Base-by-base conservation (phyloP, 176 grass and related monocot genomes). In the Oropetium thomaeum region DNA sequence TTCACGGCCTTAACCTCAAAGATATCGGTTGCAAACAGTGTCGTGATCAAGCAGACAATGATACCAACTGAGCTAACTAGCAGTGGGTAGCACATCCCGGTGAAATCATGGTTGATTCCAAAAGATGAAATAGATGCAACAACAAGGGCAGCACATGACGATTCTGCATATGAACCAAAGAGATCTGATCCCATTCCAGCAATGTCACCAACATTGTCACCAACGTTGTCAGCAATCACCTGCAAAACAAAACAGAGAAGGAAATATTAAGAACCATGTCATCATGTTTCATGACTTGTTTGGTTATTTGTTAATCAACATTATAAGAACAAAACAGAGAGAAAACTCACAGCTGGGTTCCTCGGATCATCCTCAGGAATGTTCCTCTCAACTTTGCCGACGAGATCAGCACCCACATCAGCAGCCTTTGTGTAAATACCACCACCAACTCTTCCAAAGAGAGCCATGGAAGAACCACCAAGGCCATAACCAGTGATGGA, bases 351-450 rank as follows among this genome's bases (percentile, higher is more conserved):
- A 89, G 92, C 89, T 73, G 92, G 92, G 43, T 96, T 96, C 84
- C 92, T 96, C 25, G 92, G 92, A 60, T 96, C 92, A 73, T 96
- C 92, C 76, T 96, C 92, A 54, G 92, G 92, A 58, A 96, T 96
- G 83, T 96, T 92, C 86, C 89, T 92, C 14, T 96, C 92, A 37
- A 96, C 77, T 71, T 96, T 96, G 25, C 92, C 92, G 82, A 96
- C 92, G 87, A 96, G 92, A 63, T 96, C 89, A 67, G 92, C 92
- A 69, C 92, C 92, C 62, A 96, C 92, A 87, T 96, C 92, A 80
- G 92, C 92, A 68, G 92, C 92, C 89, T 96, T 96, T 65, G 92
- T 96, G 79, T 96, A 96, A 55, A 96, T 96, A 65, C 92, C 92
- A 52, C 92, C 92, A 62, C 83, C 92, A 68, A 96, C 92, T 85